Base-by-base conservation (phyloP, 495 filamentous ascomycete species). In the Aspergillus cavernicola region DNA sequence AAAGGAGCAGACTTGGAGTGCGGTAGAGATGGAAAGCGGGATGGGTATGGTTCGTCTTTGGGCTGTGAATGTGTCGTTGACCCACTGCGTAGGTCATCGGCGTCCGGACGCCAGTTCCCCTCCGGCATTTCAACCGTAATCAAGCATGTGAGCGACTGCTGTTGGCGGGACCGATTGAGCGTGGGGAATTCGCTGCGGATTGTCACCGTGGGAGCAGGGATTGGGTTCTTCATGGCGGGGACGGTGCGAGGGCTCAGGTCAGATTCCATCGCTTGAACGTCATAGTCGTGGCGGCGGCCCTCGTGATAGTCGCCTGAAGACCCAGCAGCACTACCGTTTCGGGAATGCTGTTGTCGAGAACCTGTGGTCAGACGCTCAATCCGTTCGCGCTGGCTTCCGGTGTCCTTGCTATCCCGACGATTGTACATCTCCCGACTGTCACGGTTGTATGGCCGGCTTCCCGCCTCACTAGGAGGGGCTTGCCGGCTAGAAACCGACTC, bases 181-280 rank as follows among this genome's bases (percentile, higher is more conserved):
- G 93, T 97, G 10, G 93, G 93, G 63, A 96, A 99, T 71, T 99
- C 93, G 63, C 92, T 96, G 47, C 92, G 88, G 22, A 99, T 85
- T 6, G 88, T 95, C 23, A 99, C 90, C 0, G 82, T 86, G 5
- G 93, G 93, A 9, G 93, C 77, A 7, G 92, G 91, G 42, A 97
- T 97, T 0, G 95, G 92, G 53, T 96, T 97, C 58, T 85, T 88
- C n/a, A 82, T 79, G 18, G 85, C 66, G 3, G 42, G 42, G 49
- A 81, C 75, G 5, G 74, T 65, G 36, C 90, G 81, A 7, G 91
- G 87, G 59, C 82, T 83, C 22, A 95, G 72, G 37, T 85, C 89
- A 1, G 88, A 88, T 69, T 97, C 92, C 90, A 96, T 95, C 11
- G 92, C 89, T 62, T 97, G 92, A 20, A 96, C 82, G 66, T 98